Conservation (phyloP, 371 early-diverging fungal genomes). For the Sporodiniella umbellata region DNA sequence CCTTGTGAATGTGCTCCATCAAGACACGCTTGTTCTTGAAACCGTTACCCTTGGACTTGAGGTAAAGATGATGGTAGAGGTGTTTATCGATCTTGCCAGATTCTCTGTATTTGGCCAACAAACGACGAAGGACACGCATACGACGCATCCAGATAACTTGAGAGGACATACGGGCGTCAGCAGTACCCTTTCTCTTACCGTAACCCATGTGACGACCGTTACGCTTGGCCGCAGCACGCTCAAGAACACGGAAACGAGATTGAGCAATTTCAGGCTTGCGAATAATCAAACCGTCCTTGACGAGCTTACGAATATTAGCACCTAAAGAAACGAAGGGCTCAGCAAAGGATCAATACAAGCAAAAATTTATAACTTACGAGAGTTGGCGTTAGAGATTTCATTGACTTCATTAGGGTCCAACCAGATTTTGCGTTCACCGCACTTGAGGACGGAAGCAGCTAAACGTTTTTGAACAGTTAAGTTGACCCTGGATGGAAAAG, state of each 20-base stretch:
- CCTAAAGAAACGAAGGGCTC: slow-evolving; percentile 41
- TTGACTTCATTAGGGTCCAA: slow-evolving; percentile 97
- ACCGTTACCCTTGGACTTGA: slow-evolving; percentile 99
- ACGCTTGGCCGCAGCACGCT: slow-evolving; percentile 92
- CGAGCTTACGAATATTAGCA: slow-evolving; percentile 95
- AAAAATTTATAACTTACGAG: slow-evolving; percentile 55
- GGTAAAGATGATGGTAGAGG: slow-evolving; percentile 96
- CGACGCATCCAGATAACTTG: slow-evolving; percentile 99
- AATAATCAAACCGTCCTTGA: slow-evolving; percentile 97
- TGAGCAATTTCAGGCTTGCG: slow-evolving; percentile 92
- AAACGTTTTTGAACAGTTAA: slow-evolving; percentile 90
- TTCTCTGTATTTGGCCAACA: slow-evolving; percentile 98
- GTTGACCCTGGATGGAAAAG: slow-evolving; percentile 60
- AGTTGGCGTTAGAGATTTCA: slow-evolving; percentile 96
- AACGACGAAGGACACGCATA: slow-evolving; percentile 97
- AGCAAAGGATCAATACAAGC: background rate
- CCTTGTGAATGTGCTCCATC: slow-evolving; percentile 99
- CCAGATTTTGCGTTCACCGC: slow-evolving; percentile 99
- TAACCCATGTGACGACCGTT: slow-evolving; percentile 99
- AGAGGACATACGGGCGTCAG: slow-evolving; percentile 98
- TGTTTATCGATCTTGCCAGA: slow-evolving; percentile 98
- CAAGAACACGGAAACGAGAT: slow-evolving; percentile 97
- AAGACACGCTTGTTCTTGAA: slow-evolving; percentile 99
- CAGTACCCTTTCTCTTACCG: slow-evolving; percentile 99
- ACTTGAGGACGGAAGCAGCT: slow-evolving; percentile 96